Evolutionary conservation across 2,329 filamentous ascomycete species (phyloP).

Genomic region (Cyclaneusma minus): DNA sequence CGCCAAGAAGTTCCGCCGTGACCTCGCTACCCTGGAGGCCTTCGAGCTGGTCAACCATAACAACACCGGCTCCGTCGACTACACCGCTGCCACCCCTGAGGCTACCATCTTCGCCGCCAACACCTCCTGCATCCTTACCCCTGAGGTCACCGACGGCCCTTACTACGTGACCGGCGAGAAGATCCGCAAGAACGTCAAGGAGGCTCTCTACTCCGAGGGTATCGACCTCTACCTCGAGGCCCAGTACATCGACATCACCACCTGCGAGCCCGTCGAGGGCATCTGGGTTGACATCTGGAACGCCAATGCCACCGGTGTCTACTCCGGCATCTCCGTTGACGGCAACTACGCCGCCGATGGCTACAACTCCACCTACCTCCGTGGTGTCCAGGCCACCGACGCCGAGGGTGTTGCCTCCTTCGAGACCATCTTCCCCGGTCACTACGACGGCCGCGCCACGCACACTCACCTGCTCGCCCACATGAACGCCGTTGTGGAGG

Average conservation of each 20-base stretch:
- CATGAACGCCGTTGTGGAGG: slow-evolving; percentile 12
- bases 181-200: slow-evolving; percentile 21
- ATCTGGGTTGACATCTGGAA: slow-evolving; percentile 25
- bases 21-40: slow-evolving; percentile 10
- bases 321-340: slow-evolving; percentile 24
- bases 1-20: slow-evolving; percentile 10
- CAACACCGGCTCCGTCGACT: slow-evolving; percentile 12
- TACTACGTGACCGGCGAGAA: slow-evolving; percentile 29
- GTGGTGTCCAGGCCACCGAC: slow-evolving; percentile 24
- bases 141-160: slow-evolving; percentile 37
- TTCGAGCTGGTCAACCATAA: slow-evolving; percentile 11
- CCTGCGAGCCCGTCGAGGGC: slow-evolving; percentile 22
- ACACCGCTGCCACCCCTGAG: slow-evolving; percentile 19
- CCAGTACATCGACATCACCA: slow-evolving; percentile 23
- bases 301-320: slow-evolving; percentile 23
- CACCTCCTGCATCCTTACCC: slow-evolving; percentile 31
- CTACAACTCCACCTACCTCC: slow-evolving; percentile 18
- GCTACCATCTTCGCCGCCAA: slow-evolving; percentile 25
- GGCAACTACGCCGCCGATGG: no score
- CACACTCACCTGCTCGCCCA: slow-evolving; percentile 29
- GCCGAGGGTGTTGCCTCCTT: slow-evolving; percentile 23
- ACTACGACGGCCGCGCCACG: slow-evolving; percentile 28
- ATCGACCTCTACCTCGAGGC: slow-evolving; percentile 22
- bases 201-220: slow-evolving; percentile 20
- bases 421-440: slow-evolving; percentile 27